Conservation (phyloP, 169 alveolate species). For the Plasmodium reichenowi region DNA sequence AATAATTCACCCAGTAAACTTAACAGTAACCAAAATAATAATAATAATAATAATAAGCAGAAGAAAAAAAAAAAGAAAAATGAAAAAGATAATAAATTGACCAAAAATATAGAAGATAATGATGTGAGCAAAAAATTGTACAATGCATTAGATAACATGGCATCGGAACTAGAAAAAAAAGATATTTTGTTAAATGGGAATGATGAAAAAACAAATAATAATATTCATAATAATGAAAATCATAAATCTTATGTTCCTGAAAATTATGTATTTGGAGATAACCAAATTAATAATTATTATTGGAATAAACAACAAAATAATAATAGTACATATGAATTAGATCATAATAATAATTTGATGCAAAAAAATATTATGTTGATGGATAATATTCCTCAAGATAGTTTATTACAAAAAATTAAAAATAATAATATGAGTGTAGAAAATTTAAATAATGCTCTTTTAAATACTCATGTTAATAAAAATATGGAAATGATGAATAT, state of each 20-base stretch:
- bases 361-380: too few species aligned
- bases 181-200: background rate
- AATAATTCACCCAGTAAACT: background rate
- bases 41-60: background rate
- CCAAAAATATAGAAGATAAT: background rate
- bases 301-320: too few species aligned
- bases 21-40: background rate
- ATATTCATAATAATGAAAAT: background rate
- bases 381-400: conserved; percentile 34
- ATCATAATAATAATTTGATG: too few species aligned
- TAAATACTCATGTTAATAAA: background rate
- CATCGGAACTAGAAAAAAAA: background rate
- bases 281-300: background rate
- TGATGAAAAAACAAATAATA: conserved; percentile 8
- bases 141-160: background rate
- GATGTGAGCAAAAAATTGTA: conserved; percentile 3
- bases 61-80: conserved; percentile 6
- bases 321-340: background rate
- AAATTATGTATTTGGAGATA: background rate
- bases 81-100: background rate
- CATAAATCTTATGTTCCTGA: background rate
- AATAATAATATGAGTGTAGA: conserved; percentile 18
- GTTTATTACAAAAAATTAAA: conserved; percentile 43
- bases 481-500: background rate
- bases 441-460: background rate